Base-by-base conservation (phyloP, 176 grass and related monocot species). In the Triticum monococcum region DNA sequence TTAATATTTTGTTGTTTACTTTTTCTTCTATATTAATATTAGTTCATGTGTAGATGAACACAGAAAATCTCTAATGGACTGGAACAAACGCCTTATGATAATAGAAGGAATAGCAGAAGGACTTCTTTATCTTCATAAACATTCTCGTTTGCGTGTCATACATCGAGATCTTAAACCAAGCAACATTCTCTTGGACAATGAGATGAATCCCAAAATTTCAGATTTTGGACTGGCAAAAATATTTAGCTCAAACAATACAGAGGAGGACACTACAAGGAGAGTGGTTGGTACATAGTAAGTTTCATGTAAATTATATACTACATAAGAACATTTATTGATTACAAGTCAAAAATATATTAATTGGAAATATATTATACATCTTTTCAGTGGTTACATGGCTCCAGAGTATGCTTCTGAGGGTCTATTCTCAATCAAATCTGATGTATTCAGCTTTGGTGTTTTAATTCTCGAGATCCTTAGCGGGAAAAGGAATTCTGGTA, bases 201-300 rank as follows among this genome's bases (percentile, higher is more conserved):
- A 71, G 59, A 90, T 77, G 79, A 86, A 78, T 70, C 84, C 72
- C 2, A 83, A 86, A 82, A 90, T 90, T 77, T 82, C 78, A 45
- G 86, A 87, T 84, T 83, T 64, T 33, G 89, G 75, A 1, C 86
- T 82, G 60, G 86, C 80, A 75, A 87, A 65, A 67, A 87, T 75
- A 67, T 91, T 87, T 28, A 84, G 69, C 3, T 71, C 61, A 65
- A 79, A 87, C 75, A 71, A 75, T n/a, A 80, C 1, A 3, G 66
- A 91, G 7, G 50, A 31, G 20, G 84, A 74, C 57, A 87, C 40
- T 14, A 87, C 86, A 17, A 56, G 28, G 66, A 87, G 80, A 83
- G 78, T 90, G 11, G 84, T 87, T 23, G 89, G 89, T 0, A 90
- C 89, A 90, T 90, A 87, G 89, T 90, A 87, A 90, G 89, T 87